Evolutionary conservation across 2,329 filamentous ascomycete species (phyloP).

Genomic region (Cercospora janseana): DNA sequence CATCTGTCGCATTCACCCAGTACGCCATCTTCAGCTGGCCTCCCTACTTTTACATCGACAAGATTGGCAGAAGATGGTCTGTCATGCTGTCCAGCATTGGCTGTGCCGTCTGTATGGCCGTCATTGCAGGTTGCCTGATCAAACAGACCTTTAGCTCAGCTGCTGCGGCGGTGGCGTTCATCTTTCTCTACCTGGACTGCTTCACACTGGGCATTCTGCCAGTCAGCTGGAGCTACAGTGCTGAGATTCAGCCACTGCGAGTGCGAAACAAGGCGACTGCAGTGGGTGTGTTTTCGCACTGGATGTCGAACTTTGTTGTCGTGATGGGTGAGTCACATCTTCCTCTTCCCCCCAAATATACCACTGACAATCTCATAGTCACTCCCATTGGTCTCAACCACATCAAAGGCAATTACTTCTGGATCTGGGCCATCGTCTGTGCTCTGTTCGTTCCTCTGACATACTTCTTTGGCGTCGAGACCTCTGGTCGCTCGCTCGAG

Average conservation of each 20-base stretch:
- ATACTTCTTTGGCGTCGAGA: conserved; percentile 41
- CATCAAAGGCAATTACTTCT: conserved; percentile 52
- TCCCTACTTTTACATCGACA: conserved; percentile 37
- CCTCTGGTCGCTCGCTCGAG: conserved; percentile 30
- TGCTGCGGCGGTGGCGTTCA: conserved; percentile 39
- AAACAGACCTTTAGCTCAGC: conserved; percentile 31
- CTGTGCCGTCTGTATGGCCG: conserved; percentile 38
- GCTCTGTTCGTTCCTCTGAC: conserved; percentile 49
- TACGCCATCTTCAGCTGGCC: conserved; percentile 37
- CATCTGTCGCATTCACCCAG: conserved; percentile 36
- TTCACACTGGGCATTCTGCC: conserved; percentile 52
- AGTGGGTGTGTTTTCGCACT: conserved; percentile 50
- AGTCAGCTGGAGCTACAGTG: conserved; percentile 43
- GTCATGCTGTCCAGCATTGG: conserved; percentile 36
- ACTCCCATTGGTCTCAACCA: conserved; percentile 30
- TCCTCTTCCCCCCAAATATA: background rate
- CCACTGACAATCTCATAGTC: background rate
- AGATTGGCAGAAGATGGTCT: conserved; percentile 34
- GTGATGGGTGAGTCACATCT: conserved; percentile 27
- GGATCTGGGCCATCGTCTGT: conserved; percentile 56
- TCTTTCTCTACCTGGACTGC: conserved; percentile 55
- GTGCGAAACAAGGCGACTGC: conserved; percentile 52
- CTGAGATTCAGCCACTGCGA: conserved; percentile 50
- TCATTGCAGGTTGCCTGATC: conserved; percentile 38
- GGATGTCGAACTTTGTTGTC: conserved; percentile 49